Conservation (phyloP, 345 rosid genomes). For the Sisymbrium altissimum region DNA sequence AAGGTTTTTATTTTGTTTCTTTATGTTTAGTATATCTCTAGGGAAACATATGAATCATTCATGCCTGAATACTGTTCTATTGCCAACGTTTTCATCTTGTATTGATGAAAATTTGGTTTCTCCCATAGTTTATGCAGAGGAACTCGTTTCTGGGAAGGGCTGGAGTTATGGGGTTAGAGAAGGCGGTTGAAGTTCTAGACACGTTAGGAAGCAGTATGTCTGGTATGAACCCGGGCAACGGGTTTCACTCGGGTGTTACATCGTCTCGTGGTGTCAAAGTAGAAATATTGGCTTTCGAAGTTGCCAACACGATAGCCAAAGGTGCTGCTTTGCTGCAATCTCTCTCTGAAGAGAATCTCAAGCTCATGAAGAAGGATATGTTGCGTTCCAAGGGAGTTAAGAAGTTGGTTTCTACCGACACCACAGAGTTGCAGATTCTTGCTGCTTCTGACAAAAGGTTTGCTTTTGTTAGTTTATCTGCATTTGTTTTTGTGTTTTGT, state of each 20-base stretch:
- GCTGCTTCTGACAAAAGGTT: slow-evolving; percentile 95
- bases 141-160: slow-evolving; percentile 64
- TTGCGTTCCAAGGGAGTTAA: slow-evolving; percentile 64
- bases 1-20: slow-evolving; percentile 44
- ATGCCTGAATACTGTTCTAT: neutral
- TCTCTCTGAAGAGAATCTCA: slow-evolving; percentile 60
- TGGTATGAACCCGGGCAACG: slow-evolving; percentile 53
- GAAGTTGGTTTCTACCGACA: slow-evolving; percentile 63
- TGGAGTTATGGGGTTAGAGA: slow-evolving; percentile 57
- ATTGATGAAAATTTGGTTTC: slow-evolving; percentile 1
- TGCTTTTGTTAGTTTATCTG: neutral
- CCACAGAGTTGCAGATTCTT: slow-evolving; percentile 56
- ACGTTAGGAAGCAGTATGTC: slow-evolving; percentile 79
- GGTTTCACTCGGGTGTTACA: slow-evolving; percentile 47
- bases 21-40: neutral
- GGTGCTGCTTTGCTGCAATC: slow-evolving; percentile 69
- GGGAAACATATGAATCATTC: neutral
- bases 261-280: slow-evolving; percentile 54
- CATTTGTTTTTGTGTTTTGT: neutral
- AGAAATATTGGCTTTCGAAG: slow-evolving; percentile 77
- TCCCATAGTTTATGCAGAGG: slow-evolving; percentile 39
- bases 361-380: slow-evolving; percentile 59
- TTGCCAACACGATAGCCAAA: slow-evolving; percentile 85
- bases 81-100: neutral
- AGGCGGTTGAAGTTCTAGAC: slow-evolving; percentile 70